Conservation (phyloP, 225 moss, liverwort and hornwort species). For the Ulota crispa region DNA sequence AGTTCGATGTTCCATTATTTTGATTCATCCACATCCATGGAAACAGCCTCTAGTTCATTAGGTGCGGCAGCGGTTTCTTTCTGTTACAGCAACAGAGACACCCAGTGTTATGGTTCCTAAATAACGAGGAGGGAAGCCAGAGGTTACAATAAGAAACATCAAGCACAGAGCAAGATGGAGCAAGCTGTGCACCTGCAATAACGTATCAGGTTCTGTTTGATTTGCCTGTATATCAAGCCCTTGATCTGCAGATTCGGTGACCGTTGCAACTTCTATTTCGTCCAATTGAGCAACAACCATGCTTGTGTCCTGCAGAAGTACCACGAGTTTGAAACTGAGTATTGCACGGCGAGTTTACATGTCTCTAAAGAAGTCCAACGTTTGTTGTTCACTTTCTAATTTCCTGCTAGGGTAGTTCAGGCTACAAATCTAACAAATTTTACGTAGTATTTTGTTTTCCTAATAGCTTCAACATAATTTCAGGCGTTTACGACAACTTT, state of each 20-base stretch:
- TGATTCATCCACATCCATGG: constrained; percentile 33
- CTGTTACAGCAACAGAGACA: constrained; percentile 26
- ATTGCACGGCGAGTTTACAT: background rate
- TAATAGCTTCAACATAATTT: background rate
- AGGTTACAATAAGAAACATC: background rate
- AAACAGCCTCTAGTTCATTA: constrained; percentile 27
- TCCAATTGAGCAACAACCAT: constrained; percentile 21
- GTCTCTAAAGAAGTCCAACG: too few relatives aligned
- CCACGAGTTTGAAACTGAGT: background rate
- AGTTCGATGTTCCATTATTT: constrained; percentile 13
- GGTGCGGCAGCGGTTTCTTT: constrained; percentile 28
- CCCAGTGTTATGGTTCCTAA: constrained; percentile 1
- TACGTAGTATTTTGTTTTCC: background rate
- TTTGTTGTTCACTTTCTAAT: background rate
- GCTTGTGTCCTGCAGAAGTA: constrained; percentile 27
- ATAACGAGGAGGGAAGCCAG: background rate
- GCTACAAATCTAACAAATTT: background rate
- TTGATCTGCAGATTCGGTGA: constrained; percentile 23
- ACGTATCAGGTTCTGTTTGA: constrained; percentile 19
- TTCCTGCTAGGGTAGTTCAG: background rate
- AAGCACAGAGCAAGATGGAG: background rate
- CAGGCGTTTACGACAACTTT: background rate
- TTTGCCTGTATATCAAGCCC: constrained; percentile 15
- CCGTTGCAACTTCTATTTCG: background rate
- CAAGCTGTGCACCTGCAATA: constrained; percentile 30